Evolutionary conservation across 2,329 filamentous ascomycete genomes (phyloP).

Genomic region (Epichloe coenophiala): DNA sequence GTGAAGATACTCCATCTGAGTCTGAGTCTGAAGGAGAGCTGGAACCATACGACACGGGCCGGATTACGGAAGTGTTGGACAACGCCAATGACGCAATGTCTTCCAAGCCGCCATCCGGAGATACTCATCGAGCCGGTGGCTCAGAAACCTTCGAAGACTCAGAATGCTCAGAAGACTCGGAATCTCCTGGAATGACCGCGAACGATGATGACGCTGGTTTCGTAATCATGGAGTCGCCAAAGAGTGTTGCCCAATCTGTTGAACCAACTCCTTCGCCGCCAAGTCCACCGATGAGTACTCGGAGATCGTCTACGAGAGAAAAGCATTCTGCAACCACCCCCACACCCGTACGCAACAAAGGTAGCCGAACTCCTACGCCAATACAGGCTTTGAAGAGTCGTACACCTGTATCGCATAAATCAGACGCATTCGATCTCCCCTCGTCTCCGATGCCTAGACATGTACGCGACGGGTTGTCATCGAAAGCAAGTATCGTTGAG

Average conservation of each 20-base stretch:
- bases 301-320: background rate
- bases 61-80: conserved; percentile 3
- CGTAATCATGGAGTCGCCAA: background rate
- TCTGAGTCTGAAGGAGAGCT: background rate
- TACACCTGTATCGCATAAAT: background rate
- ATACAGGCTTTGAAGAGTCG: background rate
- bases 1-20: background rate
- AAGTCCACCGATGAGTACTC: conserved; percentile 1
- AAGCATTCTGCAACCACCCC: background rate
- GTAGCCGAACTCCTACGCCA: background rate
- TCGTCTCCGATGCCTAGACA: conserved; percentile 2
- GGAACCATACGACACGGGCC: background rate
- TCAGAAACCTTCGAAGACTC: background rate
- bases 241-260: background rate
- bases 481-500: background rate
- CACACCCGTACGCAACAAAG: background rate
- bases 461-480: background rate
- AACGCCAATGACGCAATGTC: background rate
- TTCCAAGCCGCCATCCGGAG: background rate
- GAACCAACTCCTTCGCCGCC: conserved; percentile 3
- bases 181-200: background rate
- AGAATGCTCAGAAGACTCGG: background rate
- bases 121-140: background rate
- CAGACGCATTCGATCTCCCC: conserved; percentile 4
- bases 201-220: conserved; percentile 3